Evolutionary conservation across 345 rosid genomes (phyloP).

Genomic region (Syzygium jambos): DNA sequence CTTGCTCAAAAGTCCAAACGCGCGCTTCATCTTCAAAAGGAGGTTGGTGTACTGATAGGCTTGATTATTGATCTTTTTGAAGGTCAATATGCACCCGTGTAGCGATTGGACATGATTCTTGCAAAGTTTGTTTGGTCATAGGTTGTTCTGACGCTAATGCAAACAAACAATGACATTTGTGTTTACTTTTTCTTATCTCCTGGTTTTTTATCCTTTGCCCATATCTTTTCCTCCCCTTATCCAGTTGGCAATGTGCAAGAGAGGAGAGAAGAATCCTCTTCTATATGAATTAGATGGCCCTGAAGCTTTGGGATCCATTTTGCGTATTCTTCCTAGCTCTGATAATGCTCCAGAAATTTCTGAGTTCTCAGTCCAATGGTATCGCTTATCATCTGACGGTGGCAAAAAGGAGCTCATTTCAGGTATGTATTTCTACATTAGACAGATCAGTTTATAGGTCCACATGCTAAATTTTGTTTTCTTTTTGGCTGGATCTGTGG

Average conservation of each 20-base stretch:
- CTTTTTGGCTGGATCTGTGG: background rate
- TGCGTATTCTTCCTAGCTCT: constrained; percentile 59
- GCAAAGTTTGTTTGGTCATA: background rate
- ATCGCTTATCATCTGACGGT: constrained; percentile 61
- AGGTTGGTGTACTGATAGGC: constrained; percentile 26
- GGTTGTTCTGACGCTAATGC: background rate
- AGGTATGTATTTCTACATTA: constrained; percentile 24
- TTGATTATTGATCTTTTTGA: background rate
- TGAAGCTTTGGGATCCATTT: constrained; percentile 77
- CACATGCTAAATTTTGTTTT: background rate
- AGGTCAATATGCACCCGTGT: background rate
- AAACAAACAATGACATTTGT: background rate
- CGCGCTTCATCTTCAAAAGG: constrained; percentile 63
- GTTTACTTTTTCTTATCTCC: background rate
- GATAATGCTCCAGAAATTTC: constrained; percentile 64
- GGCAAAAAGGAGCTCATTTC: constrained; percentile 82
- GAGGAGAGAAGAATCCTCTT: constrained; percentile 37
- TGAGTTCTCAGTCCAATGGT: constrained; percentile 74
- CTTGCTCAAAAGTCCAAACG: constrained; percentile 73
- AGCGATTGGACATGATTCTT: background rate
- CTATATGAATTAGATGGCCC: constrained; percentile 74
- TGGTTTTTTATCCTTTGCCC: background rate
- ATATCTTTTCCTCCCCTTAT: background rate
- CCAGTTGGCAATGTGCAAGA: constrained; percentile 66
- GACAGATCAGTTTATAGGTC: background rate